Percentiles rank a stretch among this genome's conserved stretches.
Evolutionary conservation across 2,329 filamentous ascomycete species (phyloP).

Genomic region (Colletotrichum noveboracense): DNA sequence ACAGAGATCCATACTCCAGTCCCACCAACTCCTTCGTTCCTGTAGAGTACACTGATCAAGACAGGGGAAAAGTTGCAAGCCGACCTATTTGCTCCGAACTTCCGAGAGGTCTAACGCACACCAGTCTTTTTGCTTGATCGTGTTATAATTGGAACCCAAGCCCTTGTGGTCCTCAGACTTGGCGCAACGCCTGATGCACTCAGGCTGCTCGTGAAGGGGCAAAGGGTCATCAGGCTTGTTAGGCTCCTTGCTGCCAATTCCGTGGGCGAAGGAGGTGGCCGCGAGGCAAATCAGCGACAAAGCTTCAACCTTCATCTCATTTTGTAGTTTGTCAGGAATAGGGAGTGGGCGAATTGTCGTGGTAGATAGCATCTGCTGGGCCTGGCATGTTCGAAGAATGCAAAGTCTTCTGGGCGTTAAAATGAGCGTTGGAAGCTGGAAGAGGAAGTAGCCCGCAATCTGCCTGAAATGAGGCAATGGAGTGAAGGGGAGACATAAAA

Average conservation of each 20-base stretch:
- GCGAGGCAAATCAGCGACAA: background rate
- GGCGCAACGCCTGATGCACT: background rate
- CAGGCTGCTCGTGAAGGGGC: background rate
- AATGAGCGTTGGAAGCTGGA: background rate
- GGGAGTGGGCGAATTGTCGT: background rate
- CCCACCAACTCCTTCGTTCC: background rate
- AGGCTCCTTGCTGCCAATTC: background rate
- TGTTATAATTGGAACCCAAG: background rate
- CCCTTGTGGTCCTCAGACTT: background rate
- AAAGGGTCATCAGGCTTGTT: background rate
- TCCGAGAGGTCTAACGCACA: accelerated
- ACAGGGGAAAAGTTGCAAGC: background rate
- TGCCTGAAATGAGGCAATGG: background rate
- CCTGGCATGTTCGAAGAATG: background rate
- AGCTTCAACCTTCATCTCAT: background rate
- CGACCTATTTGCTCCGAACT: background rate
- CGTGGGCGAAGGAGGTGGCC: background rate
- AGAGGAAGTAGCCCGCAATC: background rate
- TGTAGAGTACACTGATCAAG: background rate
- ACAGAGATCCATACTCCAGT: background rate
- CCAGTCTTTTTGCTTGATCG: background rate
- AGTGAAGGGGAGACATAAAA: too few relatives aligned
- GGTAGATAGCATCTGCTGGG: background rate
- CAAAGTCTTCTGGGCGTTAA: background rate
- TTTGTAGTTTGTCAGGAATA: background rate